Base-by-base conservation (phyloP, 345 rosid genomes). In the Dipteronia dyeriana region DNA sequence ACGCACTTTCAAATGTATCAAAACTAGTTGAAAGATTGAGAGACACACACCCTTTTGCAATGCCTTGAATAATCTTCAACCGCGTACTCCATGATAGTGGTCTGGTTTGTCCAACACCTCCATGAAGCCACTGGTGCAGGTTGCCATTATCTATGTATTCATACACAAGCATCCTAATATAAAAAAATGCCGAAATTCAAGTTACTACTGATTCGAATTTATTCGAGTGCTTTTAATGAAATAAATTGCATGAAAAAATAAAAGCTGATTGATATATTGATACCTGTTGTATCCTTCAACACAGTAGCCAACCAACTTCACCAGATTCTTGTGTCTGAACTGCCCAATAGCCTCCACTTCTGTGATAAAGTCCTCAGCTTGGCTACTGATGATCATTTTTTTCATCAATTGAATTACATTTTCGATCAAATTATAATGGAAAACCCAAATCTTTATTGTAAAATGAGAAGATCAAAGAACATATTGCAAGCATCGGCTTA, bases 101-200 rank as follows among this genome's bases (percentile, higher is more conserved):
- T 63, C 74, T 82, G 65, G 53, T 72, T 78, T 79, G 71, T 43
- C 88, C 87, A 23, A 78, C n/a, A 64, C 76, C 70, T 64, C 87
- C 91, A 80, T 92, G 95, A 70, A 95, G 92, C 98, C 95, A 90
- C 68, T 86, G 90, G 69, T 88, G 84, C 80, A 93, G 87, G 83
- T 86, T 88, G 3, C 97, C 95, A 79, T 92, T 91, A 57, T 89
- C 93, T 8, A 84, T 82, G 56, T 87, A 90, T 75, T 91, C 97
- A 49, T 87, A 85, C 54, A 92, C 87, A 75, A 94, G 91, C 70
- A 84, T 77, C 92, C 98, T 92, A 71, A 62, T 64, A 13, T 2
- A 8, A 6, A 31, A 53, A 78, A 70, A 68, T 49, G 34, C 20
- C 69, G 38, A 34, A 67, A 25, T 4, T 47, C 20, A 43, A 49